Evolutionary conservation across 495 filamentous ascomycete species (phyloP), one percentile per base, ranked within the genome.

Genomic region (Penicillium verhagenii): DNA sequence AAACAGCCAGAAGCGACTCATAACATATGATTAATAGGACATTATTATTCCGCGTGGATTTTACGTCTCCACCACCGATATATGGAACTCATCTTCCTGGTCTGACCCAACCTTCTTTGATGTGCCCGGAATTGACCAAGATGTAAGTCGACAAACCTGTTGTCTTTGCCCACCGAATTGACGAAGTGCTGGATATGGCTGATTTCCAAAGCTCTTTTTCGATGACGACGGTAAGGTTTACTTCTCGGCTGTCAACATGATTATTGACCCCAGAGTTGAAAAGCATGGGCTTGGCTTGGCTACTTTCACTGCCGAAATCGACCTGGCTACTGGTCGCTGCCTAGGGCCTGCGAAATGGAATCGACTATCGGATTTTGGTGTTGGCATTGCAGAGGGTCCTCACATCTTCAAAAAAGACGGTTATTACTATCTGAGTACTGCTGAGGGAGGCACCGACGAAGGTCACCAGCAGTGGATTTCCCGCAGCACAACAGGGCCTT

Each of bases 401-500:
- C 85, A 87, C 62, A 64, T 85, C 10, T 82, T 81, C 59, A 79
- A 78, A 68, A 70, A 74, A 42, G 77, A 81, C 59, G 78, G 73
- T 10, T 83, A 67, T 58, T 85, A 83, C 60, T 85, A 84, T 57
- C 72, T 85, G 4, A 56, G 80, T 13, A 83, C 79, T 23, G 82
- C 80, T 2, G 85, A 88, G 55, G 85, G 83, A 1, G 85, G 85
- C 3, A 87, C 84, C 1, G 83, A 74, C 25, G 40, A 44, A 18
- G 40, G 40, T 14, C 51, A 53, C 28, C 43, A 35, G 8, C 28
- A 35, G 10, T 47, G 40, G 40, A 47, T 53, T 20, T 31, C 9
- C 6, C 51, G 51, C 28, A 47, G 40, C 28, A 28, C 40, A 3
- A 19, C 7, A 8, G 50, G 50, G 2, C 29, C 43, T 0, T 26